A percentile compares a stretch with the other conserved stretches of the same genome.
Evolutionary conservation across 805 yeast genomes (phyloP).

Genomic region (Cyberlindnera xishuangbannaensis): DNA sequence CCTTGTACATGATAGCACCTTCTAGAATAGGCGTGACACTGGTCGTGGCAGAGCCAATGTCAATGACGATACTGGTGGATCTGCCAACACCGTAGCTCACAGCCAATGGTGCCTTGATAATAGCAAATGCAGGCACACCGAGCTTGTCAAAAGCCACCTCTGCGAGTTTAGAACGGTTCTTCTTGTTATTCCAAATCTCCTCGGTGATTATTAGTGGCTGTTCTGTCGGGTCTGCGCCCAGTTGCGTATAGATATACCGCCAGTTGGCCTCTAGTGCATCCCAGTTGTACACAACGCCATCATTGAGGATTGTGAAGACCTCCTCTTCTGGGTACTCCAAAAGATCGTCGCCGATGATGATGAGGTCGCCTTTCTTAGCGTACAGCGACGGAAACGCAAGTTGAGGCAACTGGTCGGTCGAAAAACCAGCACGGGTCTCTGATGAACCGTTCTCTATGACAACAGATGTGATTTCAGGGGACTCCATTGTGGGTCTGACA

Average conservation of each 20-base stretch:
- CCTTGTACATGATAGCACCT: constrained; percentile 64
- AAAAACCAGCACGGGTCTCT: constrained; percentile 64
- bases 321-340: constrained; percentile 26
- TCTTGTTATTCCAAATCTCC: constrained; percentile 63
- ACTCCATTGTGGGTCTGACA: constrained; percentile 7
- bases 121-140: constrained; percentile 69
- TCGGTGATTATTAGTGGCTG: constrained; percentile 60
- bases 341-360: constrained; percentile 44
- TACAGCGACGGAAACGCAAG: constrained; percentile 54
- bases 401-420: constrained; percentile 58
- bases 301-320: constrained; percentile 51
- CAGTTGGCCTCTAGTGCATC: constrained; percentile 63
- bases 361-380: constrained; percentile 29
- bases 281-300: constrained; percentile 68
- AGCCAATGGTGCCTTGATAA: constrained; percentile 73
- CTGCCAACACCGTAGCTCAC: constrained; percentile 74
- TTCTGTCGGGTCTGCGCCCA: constrained; percentile 50
- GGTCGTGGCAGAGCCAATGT: constrained; percentile 65
- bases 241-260: constrained; percentile 53
- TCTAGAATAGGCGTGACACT: constrained; percentile 74
- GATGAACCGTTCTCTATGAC: constrained; percentile 66
- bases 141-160: constrained; percentile 73
- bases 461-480: constrained; percentile 43
- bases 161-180: constrained; percentile 49
- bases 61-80: constrained; percentile 73